A percentile compares a stretch with the other conserved stretches of the same genome.
These are phyloP conservation scores for Botrytis byssoidea DNA, from an alignment of 2,329 filamentous ascomycete species.

Conservation along the genomic window DNA sequence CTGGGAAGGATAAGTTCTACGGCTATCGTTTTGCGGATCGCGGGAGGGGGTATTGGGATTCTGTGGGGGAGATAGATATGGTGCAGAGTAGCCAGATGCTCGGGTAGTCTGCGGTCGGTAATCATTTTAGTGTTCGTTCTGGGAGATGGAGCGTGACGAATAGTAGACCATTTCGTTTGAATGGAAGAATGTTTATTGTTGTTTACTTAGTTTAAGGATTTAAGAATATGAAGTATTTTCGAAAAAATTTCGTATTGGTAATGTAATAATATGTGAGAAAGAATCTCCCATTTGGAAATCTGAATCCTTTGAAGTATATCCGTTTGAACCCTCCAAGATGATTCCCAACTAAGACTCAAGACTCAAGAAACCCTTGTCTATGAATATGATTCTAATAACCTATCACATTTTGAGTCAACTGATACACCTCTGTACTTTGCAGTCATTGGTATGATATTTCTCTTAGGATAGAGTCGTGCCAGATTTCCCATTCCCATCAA, in stretches of 20 bases:
- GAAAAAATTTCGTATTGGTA: background rate
- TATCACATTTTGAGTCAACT: background rate
- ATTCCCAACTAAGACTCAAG: background rate
- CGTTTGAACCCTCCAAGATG: rapidly evolving
- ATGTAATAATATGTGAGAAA: background rate
- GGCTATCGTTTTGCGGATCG: background rate
- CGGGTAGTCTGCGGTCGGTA: background rate
- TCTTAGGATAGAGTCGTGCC: too few relatives aligned
- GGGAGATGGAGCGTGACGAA: background rate
- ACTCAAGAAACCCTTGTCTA: background rate
- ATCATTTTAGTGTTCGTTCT: background rate
- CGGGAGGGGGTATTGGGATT: rapidly evolving
- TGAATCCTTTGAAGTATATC: background rate
- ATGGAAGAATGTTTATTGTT: background rate
- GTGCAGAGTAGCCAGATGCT: background rate
- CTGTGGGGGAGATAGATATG: background rate
- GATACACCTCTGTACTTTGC: background rate
- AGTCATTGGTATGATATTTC: background rate
- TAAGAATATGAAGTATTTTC: background rate
- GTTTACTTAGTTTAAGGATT: background rate
- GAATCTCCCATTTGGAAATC: background rate
- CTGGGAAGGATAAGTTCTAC: background rate
- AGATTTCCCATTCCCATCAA: background rate
- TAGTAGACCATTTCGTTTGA: background rate
- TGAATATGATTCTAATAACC: background rate